Evolutionary conservation across 2,329 filamentous ascomycete species (phyloP), one percentile per base, ranked within the genome.

Genomic region (Pseudogymnoascus sp.): DNA sequence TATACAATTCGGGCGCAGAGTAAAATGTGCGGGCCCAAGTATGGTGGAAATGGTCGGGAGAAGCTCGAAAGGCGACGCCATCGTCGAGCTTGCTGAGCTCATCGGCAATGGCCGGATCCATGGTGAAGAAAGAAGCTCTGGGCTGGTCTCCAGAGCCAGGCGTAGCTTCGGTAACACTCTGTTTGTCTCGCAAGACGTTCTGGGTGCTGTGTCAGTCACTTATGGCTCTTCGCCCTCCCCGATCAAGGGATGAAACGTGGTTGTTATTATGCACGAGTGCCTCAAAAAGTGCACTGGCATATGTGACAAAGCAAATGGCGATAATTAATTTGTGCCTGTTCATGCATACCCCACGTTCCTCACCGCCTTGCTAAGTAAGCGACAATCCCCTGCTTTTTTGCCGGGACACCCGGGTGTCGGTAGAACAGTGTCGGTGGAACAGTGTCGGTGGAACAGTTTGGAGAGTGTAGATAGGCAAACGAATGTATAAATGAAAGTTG

Each of bases 1-100:
- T 86, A 77, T 93, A 97, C 64, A 97, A 86, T 79, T 97, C 92
- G 2, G 95, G 95, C 16, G 87, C 84, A 60, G 89, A 95, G 71
- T 89, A 88, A 78, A 96, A 97, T 60, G 95, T 97, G 72, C 88
- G 88, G 40, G 95, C 95, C 95, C 95, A 99, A 18, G 95, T 99
- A 71, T 88, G 88, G 78, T 97, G 95, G 59, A 87, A 77, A 75
- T 97, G 87, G 62, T 84, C 80, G 65, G 83, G 79, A 64, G 82
- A 82, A 5, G 90, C 90, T 74, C 88, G 89, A 78, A 97, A 96
- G 46, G 91, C 86, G 40, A 95, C 76, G 64, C 79, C 75, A 68
- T 84, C 80, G 70, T 87, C 80, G 72, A 85, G 80, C 66, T 79
- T 80, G 38, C 5, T 40, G 66, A 88, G 78, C 73, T 88, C 85